Evolutionary conservation across 2,329 filamentous ascomycete genomes (phyloP), one percentile per base, ranked within the genome.

Genomic region (Blastomyces gilchristii): DNA sequence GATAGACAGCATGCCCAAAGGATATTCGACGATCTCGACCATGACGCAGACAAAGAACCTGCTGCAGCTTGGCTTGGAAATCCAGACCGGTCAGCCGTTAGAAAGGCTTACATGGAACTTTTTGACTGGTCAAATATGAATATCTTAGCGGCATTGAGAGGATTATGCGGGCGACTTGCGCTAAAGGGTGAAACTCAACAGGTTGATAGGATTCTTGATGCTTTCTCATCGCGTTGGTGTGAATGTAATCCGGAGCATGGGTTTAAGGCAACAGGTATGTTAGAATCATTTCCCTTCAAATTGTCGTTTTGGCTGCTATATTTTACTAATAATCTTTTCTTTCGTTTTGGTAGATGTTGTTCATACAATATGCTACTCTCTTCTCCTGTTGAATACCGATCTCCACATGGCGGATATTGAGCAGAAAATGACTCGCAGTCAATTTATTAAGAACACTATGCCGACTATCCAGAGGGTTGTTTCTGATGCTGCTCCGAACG

Each of bases 381-480:
- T 99, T 67, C 87, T 99, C 71, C 82, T 99, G 12, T 82, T 99
- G 66, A 99, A 99, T 71, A 99, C 94, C 43, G 94, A 99, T 78
- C 80, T 99, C 63, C 93, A 99, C 71, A 76, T 97, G 71, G 94
- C 93, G 64, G 92, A 97, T 72, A 96, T 97, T 69, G 91, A 96
- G 65, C 86, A 89, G 69, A 96, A 96, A 79, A 99, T 99, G 94
- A 97, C 93, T 1, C 86, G 89, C 63, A 87, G 83, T 66, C 93
- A 97, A 71, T 99, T 97, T 71, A 85, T 99, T 72, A 96, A 95
- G 76, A 99, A 99, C 72, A 97, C 94, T 4, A 87, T 97, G 81
- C 88, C 89, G 0, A 96, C 93, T 0, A 89, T 99, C 66, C 85
- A 85, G 64, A 86, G 91, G 58, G 87, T 90, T 14, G 82, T 91